Conservation (phyloP, 2,329 filamentous ascomycete genomes). For the Diplodia corticola region DNA sequence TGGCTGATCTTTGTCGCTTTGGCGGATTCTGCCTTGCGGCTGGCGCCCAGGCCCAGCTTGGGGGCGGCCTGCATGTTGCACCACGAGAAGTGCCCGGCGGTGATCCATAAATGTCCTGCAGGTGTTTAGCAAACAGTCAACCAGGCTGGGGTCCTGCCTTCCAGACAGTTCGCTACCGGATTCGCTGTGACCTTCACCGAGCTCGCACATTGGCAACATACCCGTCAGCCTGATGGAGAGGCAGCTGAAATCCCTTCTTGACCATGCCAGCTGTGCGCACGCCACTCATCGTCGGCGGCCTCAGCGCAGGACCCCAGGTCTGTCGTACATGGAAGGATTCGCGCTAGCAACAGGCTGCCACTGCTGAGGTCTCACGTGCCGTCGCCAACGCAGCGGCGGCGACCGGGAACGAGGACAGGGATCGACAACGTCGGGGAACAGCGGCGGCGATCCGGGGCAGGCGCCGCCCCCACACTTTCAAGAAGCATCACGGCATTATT, state of each 20-base stretch:
- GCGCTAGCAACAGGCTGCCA: constrained; percentile 5
- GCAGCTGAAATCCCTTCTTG: not conserved
- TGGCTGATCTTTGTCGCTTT: constrained; percentile 9
- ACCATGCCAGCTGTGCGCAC: not conserved
- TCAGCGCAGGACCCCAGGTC: not conserved
- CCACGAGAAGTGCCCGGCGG: not conserved
- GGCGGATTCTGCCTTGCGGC: constrained; percentile 7
- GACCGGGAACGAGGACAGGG: not conserved
- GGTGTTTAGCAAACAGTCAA: not conserved
- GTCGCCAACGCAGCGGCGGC: not conserved
- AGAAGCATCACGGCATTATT: no score
- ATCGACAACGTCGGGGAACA: constrained; percentile 1
- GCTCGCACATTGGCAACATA: not conserved
- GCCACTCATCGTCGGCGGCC: not conserved
- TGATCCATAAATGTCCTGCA: not conserved
- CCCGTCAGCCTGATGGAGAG: not conserved
- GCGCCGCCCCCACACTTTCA: not conserved
- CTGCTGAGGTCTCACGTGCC: constrained; percentile 16
- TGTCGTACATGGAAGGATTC: constrained; percentile 10
- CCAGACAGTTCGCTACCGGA: not conserved
- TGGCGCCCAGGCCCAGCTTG: constrained; percentile 13
- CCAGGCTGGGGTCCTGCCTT: not conserved
- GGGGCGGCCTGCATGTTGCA: not conserved
- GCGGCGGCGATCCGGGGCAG: constrained; percentile 1
- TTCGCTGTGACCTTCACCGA: not conserved